Percentiles rank a stretch among this genome's conserved stretches.
These are phyloP conservation scores for Colletotrichum sp. DNA, from an alignment of 2,329 filamentous ascomycete genomes.

Conservation along the genomic window DNA sequence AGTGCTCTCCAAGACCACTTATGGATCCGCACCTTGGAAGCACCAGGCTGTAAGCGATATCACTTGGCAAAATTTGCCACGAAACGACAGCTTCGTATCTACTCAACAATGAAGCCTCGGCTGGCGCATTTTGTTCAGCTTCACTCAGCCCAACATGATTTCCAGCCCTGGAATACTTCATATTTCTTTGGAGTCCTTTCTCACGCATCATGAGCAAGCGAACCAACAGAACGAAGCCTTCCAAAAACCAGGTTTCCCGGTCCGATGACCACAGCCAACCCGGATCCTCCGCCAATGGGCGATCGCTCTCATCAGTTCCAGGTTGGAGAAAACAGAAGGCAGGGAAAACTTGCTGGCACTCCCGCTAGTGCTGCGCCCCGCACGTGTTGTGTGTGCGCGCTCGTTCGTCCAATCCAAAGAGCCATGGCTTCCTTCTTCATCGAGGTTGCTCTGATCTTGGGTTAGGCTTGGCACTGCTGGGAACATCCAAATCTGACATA, in stretches of 20 bases:
- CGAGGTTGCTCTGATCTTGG: background rate
- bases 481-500: background rate
- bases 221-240: background rate
- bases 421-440: background rate
- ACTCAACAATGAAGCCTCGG: accelerated
- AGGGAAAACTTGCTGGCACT: background rate
- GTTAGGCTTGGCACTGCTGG: background rate
- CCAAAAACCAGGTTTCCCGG: background rate
- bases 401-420: background rate
- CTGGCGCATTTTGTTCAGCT: background rate
- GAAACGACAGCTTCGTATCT: accelerated
- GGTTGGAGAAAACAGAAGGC: background rate
- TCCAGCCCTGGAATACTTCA: background rate
- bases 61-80: background rate
- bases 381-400: background rate
- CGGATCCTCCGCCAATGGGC: background rate
- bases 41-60: background rate
- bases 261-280: background rate
- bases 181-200: background rate
- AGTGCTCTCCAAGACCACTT: background rate
- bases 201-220: background rate
- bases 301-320: no score
- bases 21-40: background rate
- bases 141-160: background rate
- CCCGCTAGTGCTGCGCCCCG: background rate